Percentiles rank a stretch among this genome's conserved stretches.
These are phyloP conservation scores for Ceratobasidium sp. DNA, from an alignment of 1,284 basidiomycete genomes.

Conservation along the genomic window DNA sequence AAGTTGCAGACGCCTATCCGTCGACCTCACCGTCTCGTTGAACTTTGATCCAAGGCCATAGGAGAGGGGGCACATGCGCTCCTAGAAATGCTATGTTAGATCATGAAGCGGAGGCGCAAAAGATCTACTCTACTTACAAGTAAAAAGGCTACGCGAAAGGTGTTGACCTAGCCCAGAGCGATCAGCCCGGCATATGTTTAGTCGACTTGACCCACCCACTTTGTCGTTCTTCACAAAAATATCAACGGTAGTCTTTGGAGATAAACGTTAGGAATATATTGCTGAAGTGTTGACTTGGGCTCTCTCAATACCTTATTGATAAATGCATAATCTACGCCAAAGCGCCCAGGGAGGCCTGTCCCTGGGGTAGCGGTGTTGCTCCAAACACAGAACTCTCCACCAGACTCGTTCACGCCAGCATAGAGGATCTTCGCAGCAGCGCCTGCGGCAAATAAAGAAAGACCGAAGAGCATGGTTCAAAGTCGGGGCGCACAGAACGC, in stretches of 20 bases:
- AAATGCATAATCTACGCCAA: conserved; percentile 57
- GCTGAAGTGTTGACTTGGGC: neutral
- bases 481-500: neutral
- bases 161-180: conserved; percentile 49
- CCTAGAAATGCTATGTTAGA: conserved; percentile 39
- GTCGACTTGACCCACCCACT: neutral
- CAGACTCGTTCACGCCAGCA: conserved; percentile 43
- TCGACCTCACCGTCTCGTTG: conserved; percentile 54
- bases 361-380: conserved; percentile 33
- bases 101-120: neutral
- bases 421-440: conserved; percentile 42
- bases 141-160: conserved; percentile 59
- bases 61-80: conserved; percentile 57
- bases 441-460: conserved; percentile 26
- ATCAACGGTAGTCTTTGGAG: conserved; percentile 54
- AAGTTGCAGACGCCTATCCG: no score
- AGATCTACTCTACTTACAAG: conserved; percentile 47
- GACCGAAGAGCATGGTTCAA: conserved; percentile 18
- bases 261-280: neutral
- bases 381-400: conserved; percentile 41
- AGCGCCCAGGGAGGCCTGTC: conserved; percentile 55
- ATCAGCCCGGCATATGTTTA: neutral
- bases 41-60: conserved; percentile 55
- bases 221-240: conserved; percentile 58
- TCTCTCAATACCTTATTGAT: conserved; percentile 54